A percentile compares a stretch with the other conserved stretches of the same genome.
These are phyloP conservation scores for Phaeomoniella chlamydospora DNA, from an alignment of 2,329 filamentous ascomycete species.

Conservation along the genomic window DNA sequence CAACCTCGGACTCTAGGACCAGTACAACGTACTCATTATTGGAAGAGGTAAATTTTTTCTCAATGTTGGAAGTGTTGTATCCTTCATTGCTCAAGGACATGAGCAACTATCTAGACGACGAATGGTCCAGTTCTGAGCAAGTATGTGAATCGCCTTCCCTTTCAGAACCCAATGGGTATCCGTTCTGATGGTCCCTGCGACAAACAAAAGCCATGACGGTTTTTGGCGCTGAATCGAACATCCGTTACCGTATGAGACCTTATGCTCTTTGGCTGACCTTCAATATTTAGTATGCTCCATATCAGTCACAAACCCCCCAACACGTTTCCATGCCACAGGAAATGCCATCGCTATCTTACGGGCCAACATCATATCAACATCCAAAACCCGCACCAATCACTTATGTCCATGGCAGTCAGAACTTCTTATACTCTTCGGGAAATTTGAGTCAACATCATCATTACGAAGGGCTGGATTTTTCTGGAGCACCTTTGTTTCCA, in stretches of 20 bases:
- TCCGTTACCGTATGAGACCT: too few relatives aligned
- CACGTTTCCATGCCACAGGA: too few relatives aligned
- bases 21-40: too few relatives aligned
- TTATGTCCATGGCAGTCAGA: neutral
- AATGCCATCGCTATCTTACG: neutral
- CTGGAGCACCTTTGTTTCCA: neutral
- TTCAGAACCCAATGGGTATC: neutral
- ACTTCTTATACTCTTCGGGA: neutral
- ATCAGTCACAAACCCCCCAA: too few relatives aligned
- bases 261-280: too few relatives aligned
- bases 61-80: constrained; percentile 2
- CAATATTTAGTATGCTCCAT: too few relatives aligned
- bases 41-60: too few relatives aligned
- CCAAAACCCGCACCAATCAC: neutral
- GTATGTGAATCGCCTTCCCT: too few relatives aligned
- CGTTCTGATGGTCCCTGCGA: constrained; percentile 1
- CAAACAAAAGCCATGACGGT: too few relatives aligned
- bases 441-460: neutral
- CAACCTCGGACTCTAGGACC: too few relatives aligned
- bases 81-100: constrained; percentile 1
- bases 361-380: neutral
- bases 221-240: too few relatives aligned
- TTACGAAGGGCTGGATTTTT: neutral
- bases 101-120: constrained; percentile 2
- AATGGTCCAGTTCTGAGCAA: constrained; percentile 1